Conservation (phyloP, 257 asterid species). For the Nicotiana sylvestris region DNA sequence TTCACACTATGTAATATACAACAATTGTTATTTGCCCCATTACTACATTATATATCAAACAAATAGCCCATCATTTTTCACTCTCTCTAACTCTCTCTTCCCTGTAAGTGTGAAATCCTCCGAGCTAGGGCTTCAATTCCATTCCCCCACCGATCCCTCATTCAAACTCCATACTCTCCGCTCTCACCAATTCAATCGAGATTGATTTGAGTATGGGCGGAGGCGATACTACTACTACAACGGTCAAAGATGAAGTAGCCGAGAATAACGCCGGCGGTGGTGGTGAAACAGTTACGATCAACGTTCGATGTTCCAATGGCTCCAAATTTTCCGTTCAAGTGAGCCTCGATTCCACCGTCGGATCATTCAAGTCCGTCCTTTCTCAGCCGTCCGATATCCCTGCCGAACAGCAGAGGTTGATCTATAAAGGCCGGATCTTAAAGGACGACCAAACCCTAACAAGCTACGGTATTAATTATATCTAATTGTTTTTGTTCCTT, state of each 20-base stretch:
- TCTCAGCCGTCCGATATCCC: constrained; percentile 41
- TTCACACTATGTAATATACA: too few species aligned
- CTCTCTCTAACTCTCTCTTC: not conserved
- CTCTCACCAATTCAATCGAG: too few species aligned
- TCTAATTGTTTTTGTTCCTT: not conserved
- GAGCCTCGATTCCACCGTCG: constrained; percentile 37
- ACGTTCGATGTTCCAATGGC: constrained; percentile 44
- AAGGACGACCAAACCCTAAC: constrained; percentile 57
- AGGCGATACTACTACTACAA: constrained; percentile 22
- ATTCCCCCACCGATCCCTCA: too few species aligned
- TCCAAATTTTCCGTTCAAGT: constrained; percentile 38
- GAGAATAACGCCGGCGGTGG: constrained; percentile 1
- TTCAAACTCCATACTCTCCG: too few species aligned
- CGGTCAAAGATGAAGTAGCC: constrained; percentile 11
- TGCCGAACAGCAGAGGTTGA: constrained; percentile 43
- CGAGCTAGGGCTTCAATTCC: not conserved
- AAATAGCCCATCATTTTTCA: not conserved
- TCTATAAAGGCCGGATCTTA: constrained; percentile 60
- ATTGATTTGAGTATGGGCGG: constrained; percentile 31
- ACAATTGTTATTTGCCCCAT: too few species aligned
- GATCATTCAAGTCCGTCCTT: constrained; percentile 40
- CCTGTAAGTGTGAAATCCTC: not conserved
- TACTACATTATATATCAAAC: not conserved
- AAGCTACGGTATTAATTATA: constrained; percentile 41
- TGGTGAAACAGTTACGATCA: constrained; percentile 36